Evolutionary conservation across 495 filamentous ascomycete species (phyloP), one percentile per base, ranked within the genome.

Genomic region (Thozetella sp.): DNA sequence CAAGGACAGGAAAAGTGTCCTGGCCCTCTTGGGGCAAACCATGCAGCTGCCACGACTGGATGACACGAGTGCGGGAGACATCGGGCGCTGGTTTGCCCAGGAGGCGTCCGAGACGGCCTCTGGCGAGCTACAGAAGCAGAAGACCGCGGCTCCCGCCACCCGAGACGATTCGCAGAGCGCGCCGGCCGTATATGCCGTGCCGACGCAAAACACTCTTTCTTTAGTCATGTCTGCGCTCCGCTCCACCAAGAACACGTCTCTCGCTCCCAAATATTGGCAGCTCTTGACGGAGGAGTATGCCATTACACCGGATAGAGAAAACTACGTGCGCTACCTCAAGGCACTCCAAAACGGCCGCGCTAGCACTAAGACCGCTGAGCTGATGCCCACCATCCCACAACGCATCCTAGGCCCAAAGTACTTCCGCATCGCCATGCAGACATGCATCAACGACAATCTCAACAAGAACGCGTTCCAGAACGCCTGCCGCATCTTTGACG

Each of bases 11-110:
- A 84, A 91, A 59, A 84, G 90, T 65, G 77, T 95, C 2, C 78
- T 97, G 22, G 80, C 81, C 9, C 73, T 99, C 22, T 71, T 93
- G 15, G 78, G 91, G 53, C 90, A 96, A 72, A 90, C 92, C 9
- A 92, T 91, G 82, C 79, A 83, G 25, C 81, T 94, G 59, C 86
- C 88, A 15, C 69, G 76, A 20, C 68, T 80, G 22, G 65, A 80
- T 11, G 63, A 79, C 11, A 68, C 51, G 25, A 30, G 46, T 45
- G 17, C 12, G 40, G 52, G 17, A 34, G 56, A 11, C 56, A 53
- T 61, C 9, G 25, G 59, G 58, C 19, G 45, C 56, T 17, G 22
- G 51, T 46, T 17, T 43, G 22, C 19, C 43, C 23, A 45, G 51
- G 46, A 58, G 23, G 25, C 17, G 30, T 30, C n/a, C 54, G 34